These are phyloP conservation scores for Helichrysum umbraculigerum DNA, from an alignment of 129 eudicot species.

Conservation along the genomic window DNA sequence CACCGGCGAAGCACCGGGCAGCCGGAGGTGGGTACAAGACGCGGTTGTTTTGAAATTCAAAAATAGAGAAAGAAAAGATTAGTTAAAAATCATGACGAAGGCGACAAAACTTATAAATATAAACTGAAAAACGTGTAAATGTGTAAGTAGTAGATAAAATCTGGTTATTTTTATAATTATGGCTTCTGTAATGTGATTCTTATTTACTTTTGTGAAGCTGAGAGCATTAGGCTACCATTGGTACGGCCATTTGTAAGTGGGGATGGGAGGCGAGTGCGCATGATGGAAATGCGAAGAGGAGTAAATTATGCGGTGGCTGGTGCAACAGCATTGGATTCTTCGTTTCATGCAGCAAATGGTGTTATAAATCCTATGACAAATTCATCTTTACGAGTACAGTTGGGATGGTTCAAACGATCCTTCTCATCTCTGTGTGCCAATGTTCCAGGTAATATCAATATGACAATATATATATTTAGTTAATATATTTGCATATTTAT, in stretches of 20 bases:
- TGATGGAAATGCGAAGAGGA: conserved; percentile 18
- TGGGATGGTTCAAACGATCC: conserved; percentile 32
- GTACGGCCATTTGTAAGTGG: conserved; percentile 34
- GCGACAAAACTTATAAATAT: too few species aligned
- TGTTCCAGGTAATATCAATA: conserved; percentile 29
- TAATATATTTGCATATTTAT: background rate
- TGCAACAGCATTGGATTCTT: conserved; percentile 27
- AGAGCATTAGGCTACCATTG: conserved; percentile 31
- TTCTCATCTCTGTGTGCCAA: conserved; percentile 28
- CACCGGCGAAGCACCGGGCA: too few species aligned
- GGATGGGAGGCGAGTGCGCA: conserved; percentile 2
- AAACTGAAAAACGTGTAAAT: too few species aligned
- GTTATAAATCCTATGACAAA: conserved; percentile 24
- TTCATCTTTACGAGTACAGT: conserved; percentile 29
- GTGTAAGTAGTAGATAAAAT: too few species aligned
- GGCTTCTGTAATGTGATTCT: background rate
- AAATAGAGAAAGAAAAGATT: too few species aligned
- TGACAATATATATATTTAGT: background rate
- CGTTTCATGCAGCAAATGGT: conserved; percentile 24
- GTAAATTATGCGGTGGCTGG: conserved; percentile 36
- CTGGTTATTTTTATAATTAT: too few species aligned
- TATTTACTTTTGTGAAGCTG: conserved; percentile 23
- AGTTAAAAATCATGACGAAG: too few species aligned
- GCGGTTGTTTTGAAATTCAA: too few species aligned
- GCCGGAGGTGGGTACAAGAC: too few species aligned